Percentiles rank a stretch among this genome's conserved stretches.
Evolutionary conservation across 2,329 filamentous ascomycete genomes (phyloP).

Genomic region (Shiraia sp.): DNA sequence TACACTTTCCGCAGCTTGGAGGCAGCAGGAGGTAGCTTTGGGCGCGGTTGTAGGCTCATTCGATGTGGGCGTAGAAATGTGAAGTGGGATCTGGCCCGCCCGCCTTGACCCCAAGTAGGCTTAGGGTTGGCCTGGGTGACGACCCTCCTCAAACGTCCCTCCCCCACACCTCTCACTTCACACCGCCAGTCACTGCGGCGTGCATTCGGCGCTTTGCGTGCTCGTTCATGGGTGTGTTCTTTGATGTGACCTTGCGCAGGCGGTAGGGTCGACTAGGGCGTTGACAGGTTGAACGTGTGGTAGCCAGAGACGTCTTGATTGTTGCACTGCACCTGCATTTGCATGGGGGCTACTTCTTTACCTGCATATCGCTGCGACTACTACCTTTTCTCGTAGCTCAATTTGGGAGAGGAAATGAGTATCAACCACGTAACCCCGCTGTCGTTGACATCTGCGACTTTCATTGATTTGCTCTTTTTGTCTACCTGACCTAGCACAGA

Average conservation of each 20-base stretch:
- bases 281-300: constrained; percentile 6
- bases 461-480: too few species aligned
- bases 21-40: constrained; percentile 8
- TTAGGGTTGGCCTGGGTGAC: not conserved
- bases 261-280: not conserved
- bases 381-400: too few species aligned
- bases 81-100: constrained; percentile 4
- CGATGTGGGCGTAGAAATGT: constrained; percentile 2
- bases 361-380: not conserved
- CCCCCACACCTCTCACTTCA: not conserved
- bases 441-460: too few species aligned
- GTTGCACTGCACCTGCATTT: constrained; percentile 18
- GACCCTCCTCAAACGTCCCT: not conserved
- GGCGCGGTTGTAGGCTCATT: constrained; percentile 6
- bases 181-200: too few species aligned
- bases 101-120: not conserved
- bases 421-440: too few species aligned
- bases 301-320: constrained; percentile 3
- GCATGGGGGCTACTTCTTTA: constrained; percentile 1
- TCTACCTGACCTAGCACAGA: too few species aligned
- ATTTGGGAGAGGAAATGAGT: too few species aligned
- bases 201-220: too few species aligned
- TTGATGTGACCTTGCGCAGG: not conserved
- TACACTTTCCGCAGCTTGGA: constrained; percentile 12
- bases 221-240: too few species aligned